Conservation (phyloP, 495 filamentous ascomycete species). For the Aspergillus carlsbadensis region DNA sequence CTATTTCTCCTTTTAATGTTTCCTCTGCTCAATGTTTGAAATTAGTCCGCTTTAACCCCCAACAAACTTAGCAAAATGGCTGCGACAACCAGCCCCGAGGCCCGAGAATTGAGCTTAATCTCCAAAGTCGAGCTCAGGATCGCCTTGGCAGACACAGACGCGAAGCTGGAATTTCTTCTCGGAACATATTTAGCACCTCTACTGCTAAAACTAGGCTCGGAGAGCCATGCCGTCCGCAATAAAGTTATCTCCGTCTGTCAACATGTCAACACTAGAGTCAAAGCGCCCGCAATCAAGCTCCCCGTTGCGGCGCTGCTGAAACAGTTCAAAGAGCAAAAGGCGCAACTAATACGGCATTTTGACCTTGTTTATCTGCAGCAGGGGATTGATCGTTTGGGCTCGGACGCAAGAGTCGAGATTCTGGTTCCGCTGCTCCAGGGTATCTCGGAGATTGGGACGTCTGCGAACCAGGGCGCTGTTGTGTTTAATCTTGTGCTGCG, state of each 20-base stretch:
- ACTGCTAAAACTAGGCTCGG: slow-evolving; percentile 79
- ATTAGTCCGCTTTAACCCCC: background rate
- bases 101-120: slow-evolving; percentile 78
- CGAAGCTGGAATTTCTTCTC: slow-evolving; percentile 73
- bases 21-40: background rate
- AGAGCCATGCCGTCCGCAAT: slow-evolving; percentile 75
- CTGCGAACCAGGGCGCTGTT: slow-evolving; percentile 60
- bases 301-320: slow-evolving; percentile 80
- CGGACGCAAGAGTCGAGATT: slow-evolving; percentile 63
- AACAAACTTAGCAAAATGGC: slow-evolving; percentile 31
- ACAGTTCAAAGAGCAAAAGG: slow-evolving; percentile 80
- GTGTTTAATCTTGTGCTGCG: slow-evolving; percentile 85
- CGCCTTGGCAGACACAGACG: slow-evolving; percentile 79
- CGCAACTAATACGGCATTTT: slow-evolving; percentile 77
- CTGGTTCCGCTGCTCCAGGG: slow-evolving; percentile 70
- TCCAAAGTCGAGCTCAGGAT: slow-evolving; percentile 90
- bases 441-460: slow-evolving; percentile 64
- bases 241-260: slow-evolving; percentile 76
- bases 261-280: slow-evolving; percentile 74
- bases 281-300: slow-evolving; percentile 68
- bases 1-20: background rate
- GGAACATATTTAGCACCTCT: slow-evolving; percentile 77
- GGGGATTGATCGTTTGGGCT: slow-evolving; percentile 68
- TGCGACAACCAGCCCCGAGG: slow-evolving; percentile 53
- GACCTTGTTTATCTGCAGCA: slow-evolving; percentile 89